Percentiles rank a stretch among this genome's conserved stretches.
Evolutionary conservation across 345 rosid genomes (phyloP).

Genomic region (Eucalyptus regnans): DNA sequence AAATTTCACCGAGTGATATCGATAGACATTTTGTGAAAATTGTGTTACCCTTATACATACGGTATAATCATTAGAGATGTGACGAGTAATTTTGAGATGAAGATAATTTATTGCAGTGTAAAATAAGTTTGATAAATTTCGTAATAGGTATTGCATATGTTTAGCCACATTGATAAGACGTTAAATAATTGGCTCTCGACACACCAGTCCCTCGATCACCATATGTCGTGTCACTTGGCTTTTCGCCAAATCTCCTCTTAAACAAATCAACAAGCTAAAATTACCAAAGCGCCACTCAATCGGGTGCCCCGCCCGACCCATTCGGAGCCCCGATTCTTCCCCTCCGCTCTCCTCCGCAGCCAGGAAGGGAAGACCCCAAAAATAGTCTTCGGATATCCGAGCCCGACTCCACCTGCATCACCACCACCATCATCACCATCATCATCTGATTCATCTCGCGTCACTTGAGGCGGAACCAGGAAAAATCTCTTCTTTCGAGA

Average conservation of each 20-base stretch:
- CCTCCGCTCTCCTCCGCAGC: neutral
- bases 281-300: neutral
- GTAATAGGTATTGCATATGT: too few relatives aligned
- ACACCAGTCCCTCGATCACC: neutral
- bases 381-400: neutral
- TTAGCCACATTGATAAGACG: neutral
- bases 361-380: neutral
- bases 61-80: neutral
- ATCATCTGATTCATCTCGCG: neutral
- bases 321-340: neutral
- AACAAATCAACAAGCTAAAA: neutral
- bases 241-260: neutral
- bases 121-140: neutral
- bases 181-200: neutral
- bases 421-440: neutral
- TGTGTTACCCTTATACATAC: neutral
- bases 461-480: neutral
- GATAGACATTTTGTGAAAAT: neutral
- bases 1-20: neutral
- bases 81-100: too few relatives aligned
- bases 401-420: neutral
- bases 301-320: neutral
- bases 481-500: neutral
- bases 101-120: neutral
- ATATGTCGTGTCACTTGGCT: neutral